Percentiles rank a stretch among this genome's conserved stretches.
Conservation (phyloP, 176 grass and related monocot species). For the Dactylis glomerata region DNA sequence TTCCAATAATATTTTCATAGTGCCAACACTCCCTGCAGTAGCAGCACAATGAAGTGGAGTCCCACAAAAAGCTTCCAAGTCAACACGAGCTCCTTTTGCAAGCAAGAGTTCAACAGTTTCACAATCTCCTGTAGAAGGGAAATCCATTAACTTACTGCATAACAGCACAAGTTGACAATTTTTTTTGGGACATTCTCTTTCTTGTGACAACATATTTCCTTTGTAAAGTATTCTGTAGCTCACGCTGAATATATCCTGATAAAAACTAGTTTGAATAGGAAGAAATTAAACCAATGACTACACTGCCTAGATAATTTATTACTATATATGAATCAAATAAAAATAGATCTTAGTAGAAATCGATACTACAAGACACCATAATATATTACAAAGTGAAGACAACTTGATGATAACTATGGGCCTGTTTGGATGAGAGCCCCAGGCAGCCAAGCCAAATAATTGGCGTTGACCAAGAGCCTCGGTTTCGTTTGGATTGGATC, state of each 20-base stretch:
- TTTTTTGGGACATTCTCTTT: background rate
- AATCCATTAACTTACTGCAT: background rate
- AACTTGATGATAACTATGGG: background rate
- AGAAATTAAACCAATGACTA: background rate
- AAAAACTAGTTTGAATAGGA: background rate
- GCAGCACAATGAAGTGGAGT: conserved; percentile 17
- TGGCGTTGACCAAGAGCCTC: no score
- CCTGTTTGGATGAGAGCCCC: no score
- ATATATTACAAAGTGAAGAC: background rate
- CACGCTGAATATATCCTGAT: background rate
- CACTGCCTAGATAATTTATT: background rate
- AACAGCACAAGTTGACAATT: background rate
- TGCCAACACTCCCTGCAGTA: background rate
- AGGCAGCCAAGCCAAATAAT: no score
- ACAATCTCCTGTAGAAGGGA: background rate
- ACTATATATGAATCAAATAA: background rate
- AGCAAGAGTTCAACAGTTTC: background rate
- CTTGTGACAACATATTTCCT: background rate
- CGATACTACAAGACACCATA: background rate
- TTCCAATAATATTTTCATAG: conserved; percentile 1
- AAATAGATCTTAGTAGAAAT: background rate
- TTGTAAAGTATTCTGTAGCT: background rate
- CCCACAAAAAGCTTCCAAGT: background rate
- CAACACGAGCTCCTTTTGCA: conserved; percentile 5
- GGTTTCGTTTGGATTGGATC: no score